Conservation (phyloP, 345 rosid genomes). For the Triadica sebifera region DNA sequence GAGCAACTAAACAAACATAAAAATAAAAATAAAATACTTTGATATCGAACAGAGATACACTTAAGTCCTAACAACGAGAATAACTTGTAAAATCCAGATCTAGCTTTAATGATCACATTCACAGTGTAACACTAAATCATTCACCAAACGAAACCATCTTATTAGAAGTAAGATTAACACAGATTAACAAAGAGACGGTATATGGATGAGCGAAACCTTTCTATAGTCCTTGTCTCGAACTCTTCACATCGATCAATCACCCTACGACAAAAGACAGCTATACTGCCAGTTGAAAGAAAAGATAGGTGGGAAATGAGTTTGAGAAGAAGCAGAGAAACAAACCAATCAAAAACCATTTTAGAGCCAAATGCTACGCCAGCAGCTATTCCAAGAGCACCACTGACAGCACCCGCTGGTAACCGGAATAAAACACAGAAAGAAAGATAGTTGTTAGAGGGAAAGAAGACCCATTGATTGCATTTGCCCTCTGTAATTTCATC, state of each 20-base stretch:
- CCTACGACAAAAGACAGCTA: not conserved
- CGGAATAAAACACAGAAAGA: not conserved
- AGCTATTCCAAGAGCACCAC: conserved; percentile 8
- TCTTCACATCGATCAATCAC: conserved; percentile 17
- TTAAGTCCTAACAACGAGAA: no score
- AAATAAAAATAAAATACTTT: no score
- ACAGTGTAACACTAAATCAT: not conserved
- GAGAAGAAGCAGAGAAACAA: not conserved
- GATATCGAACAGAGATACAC: no score
- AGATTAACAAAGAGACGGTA: no score
- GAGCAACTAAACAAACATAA: not conserved
- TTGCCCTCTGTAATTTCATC: no score
- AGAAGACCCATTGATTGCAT: not conserved
- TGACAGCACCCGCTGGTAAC: conserved; percentile 7
- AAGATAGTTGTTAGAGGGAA: not conserved
- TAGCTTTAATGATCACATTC: not conserved
- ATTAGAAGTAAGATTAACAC: not conserved
- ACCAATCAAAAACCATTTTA: conserved; percentile 14
- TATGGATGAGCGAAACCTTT: conserved; percentile 5
- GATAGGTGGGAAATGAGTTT: not conserved
- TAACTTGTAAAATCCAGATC: not conserved
- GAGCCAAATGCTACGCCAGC: conserved; percentile 12
- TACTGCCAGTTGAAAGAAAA: no score
- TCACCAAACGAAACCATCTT: not conserved
- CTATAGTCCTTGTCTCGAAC: conserved; percentile 14